phyloP scores from a whole-genome alignment of 2,329 filamentous ascomycete species.

The Colletotrichum lentis region DNA sequence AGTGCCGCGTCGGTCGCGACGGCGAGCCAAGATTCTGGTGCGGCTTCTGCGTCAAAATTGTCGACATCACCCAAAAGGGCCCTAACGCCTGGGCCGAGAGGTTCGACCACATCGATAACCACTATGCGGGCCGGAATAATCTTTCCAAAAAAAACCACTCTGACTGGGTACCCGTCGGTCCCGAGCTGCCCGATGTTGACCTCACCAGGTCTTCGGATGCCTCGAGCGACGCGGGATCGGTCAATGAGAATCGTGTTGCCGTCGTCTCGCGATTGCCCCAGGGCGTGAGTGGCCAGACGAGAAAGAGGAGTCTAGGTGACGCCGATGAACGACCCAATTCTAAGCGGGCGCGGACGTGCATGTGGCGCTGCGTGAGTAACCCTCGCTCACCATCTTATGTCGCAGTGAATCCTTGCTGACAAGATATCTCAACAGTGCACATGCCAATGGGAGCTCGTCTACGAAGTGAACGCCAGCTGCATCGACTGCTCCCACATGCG shows the following conservation, averaged over 20 bases:
- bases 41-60: constrained; percentile 74
- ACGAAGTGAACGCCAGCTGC: constrained; percentile 13
- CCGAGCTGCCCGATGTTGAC: constrained; percentile 36
- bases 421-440: constrained; percentile 16
- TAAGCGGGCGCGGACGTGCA: constrained; percentile 36
- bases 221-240: constrained; percentile 19
- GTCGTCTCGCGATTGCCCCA: neutral
- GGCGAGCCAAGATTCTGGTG: constrained; percentile 81
- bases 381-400: too few species aligned
- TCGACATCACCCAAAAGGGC: constrained; percentile 60
- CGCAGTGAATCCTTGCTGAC: constrained; percentile 4
- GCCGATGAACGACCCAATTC: constrained; percentile 37
- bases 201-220: constrained; percentile 12
- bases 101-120: constrained; percentile 78
- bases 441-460: constrained; percentile 5
- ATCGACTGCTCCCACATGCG: constrained; percentile 23
- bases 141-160: constrained; percentile 54
- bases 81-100: constrained; percentile 65
- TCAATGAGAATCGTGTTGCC: constrained; percentile 5
- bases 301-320: constrained; percentile 21
- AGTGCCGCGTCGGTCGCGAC: constrained; percentile 69
- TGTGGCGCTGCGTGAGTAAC: constrained; percentile 47
- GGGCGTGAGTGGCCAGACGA: constrained; percentile 1
- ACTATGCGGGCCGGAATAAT: constrained; percentile 65
- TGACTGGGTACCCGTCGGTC: constrained; percentile 62